Base-by-base conservation (phyloP, 23 red algal species). In the Gracilariopsis chorda region DNA sequence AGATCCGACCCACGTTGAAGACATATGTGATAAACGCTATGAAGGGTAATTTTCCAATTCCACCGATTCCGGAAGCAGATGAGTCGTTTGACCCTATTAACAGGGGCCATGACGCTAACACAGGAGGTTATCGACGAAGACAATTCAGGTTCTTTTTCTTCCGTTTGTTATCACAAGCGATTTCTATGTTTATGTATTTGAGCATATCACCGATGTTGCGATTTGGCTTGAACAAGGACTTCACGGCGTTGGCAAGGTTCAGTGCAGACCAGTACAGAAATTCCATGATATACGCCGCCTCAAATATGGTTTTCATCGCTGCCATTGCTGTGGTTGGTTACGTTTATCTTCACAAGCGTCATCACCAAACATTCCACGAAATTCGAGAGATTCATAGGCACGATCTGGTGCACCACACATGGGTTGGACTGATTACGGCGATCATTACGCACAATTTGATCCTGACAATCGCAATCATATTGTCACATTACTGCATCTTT, bases 381-480 rank as follows among this genome's bases (percentile, higher is more conserved):
- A 85, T 86, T 79, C 91, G 91, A 0, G 79, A 85, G 41, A 84
- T 94, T 47, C 91, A 94, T 33, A 57, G 67, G 52, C 91, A 94
- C 30, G 91, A 94, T 47, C 34, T 94, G 14, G 46, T 80, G 49
- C 72, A 85, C 40, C 82, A 94, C 33, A 94, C 91, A 1, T 76
- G 51, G 71, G 80, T 94, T 23, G 91, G 91, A 13, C 35, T 94
- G 52, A 40, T 94, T n/a, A 85, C 74, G 17, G 91, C 91, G 27
- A 94, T 94, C 58, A 70, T 94, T 65, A 94, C 91, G 19, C 91
- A 94, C 44, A 94, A 94, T 72, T 77, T 94, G 80, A 94, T 94
- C 47, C 39, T 94, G 34, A 85, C 91, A 16, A 45, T 94, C 0
- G 91, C 80, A 44, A 94, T 94, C 51, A 70, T 94, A 29, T 32